Evolutionary conservation across 768 basidiomycete species (phyloP), one percentile per base, ranked within the genome.

Genomic region (Coprinopsis sp.): DNA sequence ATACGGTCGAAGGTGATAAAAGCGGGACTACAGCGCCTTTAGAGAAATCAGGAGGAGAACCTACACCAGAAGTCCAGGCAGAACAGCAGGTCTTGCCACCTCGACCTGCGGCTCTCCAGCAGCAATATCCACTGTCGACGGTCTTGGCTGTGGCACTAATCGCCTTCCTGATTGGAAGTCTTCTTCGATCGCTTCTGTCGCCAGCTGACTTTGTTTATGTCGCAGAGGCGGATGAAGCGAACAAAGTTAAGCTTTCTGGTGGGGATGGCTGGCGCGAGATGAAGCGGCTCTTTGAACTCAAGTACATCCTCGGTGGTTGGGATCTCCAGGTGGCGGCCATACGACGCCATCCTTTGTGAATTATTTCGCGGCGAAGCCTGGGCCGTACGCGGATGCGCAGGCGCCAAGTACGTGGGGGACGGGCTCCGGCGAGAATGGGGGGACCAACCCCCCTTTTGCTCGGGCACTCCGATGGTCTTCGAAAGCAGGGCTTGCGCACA

Each of bases 171-270:
- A 78, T 97, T 57, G 95, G 95, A 47, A 94, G 91, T 22, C 70
- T 98, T 46, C 68, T 96, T 51, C 80, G 95, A 46, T 91, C 90
- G 14, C 73, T 98, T 51, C 70, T 97, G 30, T 87, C 85, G 5
- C 90, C 95, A 34, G 89, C 86, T 13, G 95, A 96, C 65, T 94
- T 92, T 68, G 82, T 93, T 34, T 84, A 91, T 61, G 80, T 90
- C 33, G 84, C 78, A 59, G 78, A 80, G 50, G 74, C 67, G 45
- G 79, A 77, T 59, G 76, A 72, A 46, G 68, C 65, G 49, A 52
- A 52, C 33, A 34, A 40, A 55, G 66, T 63, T 36, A 53, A 58
- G 7, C 40, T 42, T n/a, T 24, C 27, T 42, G 40, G 40, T 16
- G 62, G 61, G 22, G 62, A 63, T 14, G 84, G 83, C 22, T 96